phyloP scores from a whole-genome alignment of 164 flowering plant species.

The Euptelea pleiosperma region DNA sequence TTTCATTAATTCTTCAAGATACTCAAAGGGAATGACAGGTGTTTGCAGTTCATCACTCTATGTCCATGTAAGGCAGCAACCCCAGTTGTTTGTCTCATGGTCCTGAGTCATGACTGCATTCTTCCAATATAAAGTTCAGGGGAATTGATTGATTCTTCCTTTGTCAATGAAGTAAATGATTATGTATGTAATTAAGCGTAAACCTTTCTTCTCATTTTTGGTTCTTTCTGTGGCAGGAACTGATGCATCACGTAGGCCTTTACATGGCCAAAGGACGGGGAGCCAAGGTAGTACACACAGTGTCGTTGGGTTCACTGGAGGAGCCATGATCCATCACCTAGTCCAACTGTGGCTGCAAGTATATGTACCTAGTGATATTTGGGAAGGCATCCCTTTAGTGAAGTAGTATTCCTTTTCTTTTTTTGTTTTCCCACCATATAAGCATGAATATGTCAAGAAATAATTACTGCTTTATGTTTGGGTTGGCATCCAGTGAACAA shows the following conservation, averaged over 20 bases:
- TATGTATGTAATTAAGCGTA: background rate
- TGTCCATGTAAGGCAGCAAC: background rate
- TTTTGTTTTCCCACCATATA: background rate
- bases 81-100: background rate
- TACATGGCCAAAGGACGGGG: constrained; percentile 72
- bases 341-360: background rate
- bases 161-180: background rate
- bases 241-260: constrained; percentile 74
- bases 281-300: constrained; percentile 46
- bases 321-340: constrained; percentile 8
- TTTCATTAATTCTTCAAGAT: background rate
- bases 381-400: background rate
- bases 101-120: background rate
- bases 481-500: no score
- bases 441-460: no score
- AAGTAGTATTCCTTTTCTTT: background rate
- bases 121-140: background rate
- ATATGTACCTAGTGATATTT: background rate
- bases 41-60: constrained; percentile 2
- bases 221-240: constrained; percentile 32
- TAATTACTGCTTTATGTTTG: no score
- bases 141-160: background rate
- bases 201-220: background rate
- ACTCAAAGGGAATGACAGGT: no score
- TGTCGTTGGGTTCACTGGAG: constrained; percentile 26